Evolutionary conservation across 192 early-diverging fungal species (phyloP).

Genomic region (Entomortierella parvispora): DNA sequence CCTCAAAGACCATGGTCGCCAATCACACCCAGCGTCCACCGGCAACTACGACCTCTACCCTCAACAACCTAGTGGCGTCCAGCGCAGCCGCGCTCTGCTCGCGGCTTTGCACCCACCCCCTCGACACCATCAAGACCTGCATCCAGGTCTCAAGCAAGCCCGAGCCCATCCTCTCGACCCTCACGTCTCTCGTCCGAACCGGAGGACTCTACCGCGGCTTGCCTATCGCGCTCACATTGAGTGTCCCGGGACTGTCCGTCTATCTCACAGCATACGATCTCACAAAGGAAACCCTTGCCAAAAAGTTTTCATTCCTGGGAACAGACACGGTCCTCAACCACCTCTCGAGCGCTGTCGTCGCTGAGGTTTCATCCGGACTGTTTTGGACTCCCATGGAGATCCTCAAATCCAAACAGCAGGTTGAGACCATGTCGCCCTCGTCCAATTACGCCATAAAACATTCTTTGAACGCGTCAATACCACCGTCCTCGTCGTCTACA

Average conservation of each 20-base stretch:
- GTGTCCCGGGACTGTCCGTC: slow-evolving; percentile 75
- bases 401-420: slow-evolving; percentile 78
- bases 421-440: slow-evolving; percentile 24
- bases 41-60: slow-evolving; percentile 1
- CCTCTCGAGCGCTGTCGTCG: slow-evolving; percentile 62
- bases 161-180: slow-evolving; percentile 29
- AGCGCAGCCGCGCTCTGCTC: slow-evolving; percentile 68
- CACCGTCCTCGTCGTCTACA: not conserved
- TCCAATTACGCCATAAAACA: not conserved
- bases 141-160: slow-evolving; percentile 58
- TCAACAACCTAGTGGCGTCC: slow-evolving; percentile 57
- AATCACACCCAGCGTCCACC: not conserved
- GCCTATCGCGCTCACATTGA: slow-evolving; percentile 71
- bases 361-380: slow-evolving; percentile 73
- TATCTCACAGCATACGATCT: slow-evolving; percentile 79
- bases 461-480: slow-evolving; percentile 6
- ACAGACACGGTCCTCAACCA: slow-evolving; percentile 62
- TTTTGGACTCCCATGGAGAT: slow-evolving; percentile 93
- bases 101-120: slow-evolving; percentile 72
- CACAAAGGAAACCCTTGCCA: slow-evolving; percentile 58
- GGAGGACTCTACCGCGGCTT: slow-evolving; percentile 74
- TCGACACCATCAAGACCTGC: slow-evolving; percentile 83
- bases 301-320: slow-evolving; percentile 12
- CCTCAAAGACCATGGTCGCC: no score
- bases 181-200: slow-evolving; percentile 17